Evolutionary conservation across 768 basidiomycete genomes (phyloP).

Genomic region (Boletus coccyginus): DNA sequence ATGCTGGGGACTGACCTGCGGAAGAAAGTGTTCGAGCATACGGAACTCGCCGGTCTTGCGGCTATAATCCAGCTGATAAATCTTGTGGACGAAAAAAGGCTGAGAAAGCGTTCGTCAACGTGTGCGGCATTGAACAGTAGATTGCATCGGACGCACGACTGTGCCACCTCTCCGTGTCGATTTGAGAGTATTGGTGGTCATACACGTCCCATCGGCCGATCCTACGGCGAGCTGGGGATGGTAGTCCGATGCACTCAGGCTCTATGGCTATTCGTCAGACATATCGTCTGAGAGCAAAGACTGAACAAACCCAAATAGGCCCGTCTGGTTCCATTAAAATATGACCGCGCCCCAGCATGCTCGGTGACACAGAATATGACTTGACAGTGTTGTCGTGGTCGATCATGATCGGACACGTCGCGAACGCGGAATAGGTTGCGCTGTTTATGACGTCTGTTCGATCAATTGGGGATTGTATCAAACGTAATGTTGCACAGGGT

Average conservation of each 20-base stretch:
- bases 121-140: not conserved
- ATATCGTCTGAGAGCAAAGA: not conserved
- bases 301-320: constrained; percentile 72
- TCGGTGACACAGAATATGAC: constrained; percentile 66
- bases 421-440: constrained; percentile 63
- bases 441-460: constrained; percentile 65
- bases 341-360: constrained; percentile 72
- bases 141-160: constrained; percentile 48
- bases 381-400: constrained; percentile 85
- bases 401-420: constrained; percentile 69
- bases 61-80: constrained; percentile 88
- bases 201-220: constrained; percentile 78
- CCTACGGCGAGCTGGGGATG: constrained; percentile 85
- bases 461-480: not conserved
- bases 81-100: constrained; percentile 76
- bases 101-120: constrained; percentile 23
- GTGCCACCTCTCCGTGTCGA: constrained; percentile 67
- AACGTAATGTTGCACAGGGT: not conserved
- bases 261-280: constrained; percentile 40
- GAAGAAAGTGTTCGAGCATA: constrained; percentile 85
- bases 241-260: constrained; percentile 71
- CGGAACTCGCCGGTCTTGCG: constrained; percentile 70
- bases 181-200: constrained; percentile 68
- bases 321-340: constrained; percentile 71
- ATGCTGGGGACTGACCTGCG: constrained; percentile 46